phyloP scores from a whole-genome alignment of 129 eudicot genomes.

The Tagetes erecta region DNA sequence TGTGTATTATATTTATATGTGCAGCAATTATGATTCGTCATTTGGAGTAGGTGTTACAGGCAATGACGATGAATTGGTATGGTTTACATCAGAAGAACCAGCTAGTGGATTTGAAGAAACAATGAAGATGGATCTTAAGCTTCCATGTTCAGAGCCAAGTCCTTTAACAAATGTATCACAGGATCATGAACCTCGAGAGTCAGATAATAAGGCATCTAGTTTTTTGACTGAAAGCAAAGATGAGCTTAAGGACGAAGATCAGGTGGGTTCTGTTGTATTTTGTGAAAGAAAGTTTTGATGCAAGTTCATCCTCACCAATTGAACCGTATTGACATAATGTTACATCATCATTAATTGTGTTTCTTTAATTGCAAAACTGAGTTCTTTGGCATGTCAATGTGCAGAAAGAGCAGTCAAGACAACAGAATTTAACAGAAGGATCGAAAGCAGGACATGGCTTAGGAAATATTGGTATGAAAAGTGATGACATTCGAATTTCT shows the following conservation, averaged over 20 bases:
- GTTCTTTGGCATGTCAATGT: conserved; percentile 16
- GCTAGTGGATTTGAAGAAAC: conserved; percentile 57
- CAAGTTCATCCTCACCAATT: conserved; percentile 8
- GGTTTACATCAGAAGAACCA: conserved; percentile 72
- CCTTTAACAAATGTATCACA: conserved; percentile 36
- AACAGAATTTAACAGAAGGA: conserved; percentile 42
- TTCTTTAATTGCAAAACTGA: conserved; percentile 4
- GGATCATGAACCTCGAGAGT: conserved; percentile 31
- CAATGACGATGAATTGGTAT: conserved; percentile 63
- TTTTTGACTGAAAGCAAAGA: conserved; percentile 34
- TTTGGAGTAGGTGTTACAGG: conserved; percentile 62
- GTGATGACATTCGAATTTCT: conserved; percentile 21
- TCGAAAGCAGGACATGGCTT: conserved; percentile 33
- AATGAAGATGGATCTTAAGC: conserved; percentile 45
- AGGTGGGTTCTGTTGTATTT: conserved; percentile 39
- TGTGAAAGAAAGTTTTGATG: conserved; percentile 4
- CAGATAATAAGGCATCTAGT: conserved; percentile 33
- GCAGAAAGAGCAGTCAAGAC: conserved; percentile 42
- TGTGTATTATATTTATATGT: conserved; percentile 7
- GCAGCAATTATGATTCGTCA: conserved; percentile 89
- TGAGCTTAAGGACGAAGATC: conserved; percentile 28
- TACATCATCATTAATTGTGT: not conserved
- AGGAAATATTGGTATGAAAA: conserved; percentile 34
- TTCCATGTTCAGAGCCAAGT: conserved; percentile 48
- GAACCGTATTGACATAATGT: conserved; percentile 7